Evolutionary conservation across 2,329 filamentous ascomycete genomes (phyloP), one percentile per base, ranked within the genome.

Genomic region (Aspergillus carbonarius): DNA sequence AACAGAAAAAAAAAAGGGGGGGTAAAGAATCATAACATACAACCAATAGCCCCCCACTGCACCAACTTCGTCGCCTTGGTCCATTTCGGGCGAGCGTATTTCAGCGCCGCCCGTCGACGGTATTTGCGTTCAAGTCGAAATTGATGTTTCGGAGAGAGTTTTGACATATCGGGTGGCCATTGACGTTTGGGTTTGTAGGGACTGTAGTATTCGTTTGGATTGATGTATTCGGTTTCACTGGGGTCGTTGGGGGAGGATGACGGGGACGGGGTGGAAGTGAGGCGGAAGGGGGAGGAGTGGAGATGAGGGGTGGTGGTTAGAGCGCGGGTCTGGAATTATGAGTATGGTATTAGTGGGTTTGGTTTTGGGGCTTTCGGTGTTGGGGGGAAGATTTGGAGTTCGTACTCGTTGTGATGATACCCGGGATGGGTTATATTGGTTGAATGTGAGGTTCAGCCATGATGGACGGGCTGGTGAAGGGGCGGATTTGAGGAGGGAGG

Each of bases 51-150:
- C 2, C 74, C 77, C 77, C 81, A 87, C 68, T 87, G 85, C 20
- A 80, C 77, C 64, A 88, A 70, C 65, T 83, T 85, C 17, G 82
- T 81, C 64, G 74, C 79, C 66, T 85, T 86, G 15, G 79, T 82
- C 81, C 85, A 87, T 59, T 74, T 74, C 3, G 85, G 85, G 23
- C 84, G 76, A 12, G 82, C 81, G 71, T 81, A 87, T 70, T 87
- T 88, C 63, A 87, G 74, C 70, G 83, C 83, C 52, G 83, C 78
- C 54, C 86, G 81, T 53, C 86, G 79, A 35, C 86, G 80, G 73
- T 87, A 89, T 61, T 85, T 85, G 59, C 85, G 82, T 74, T 89
- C 86, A 49, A 88, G 81, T n/a, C 83, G 81, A 76, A 88, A 88
- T 68, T 88, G 85, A 68, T 89, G 84, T 69, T 85, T 87, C n/a